Conservation (phyloP, 2,329 filamentous ascomycete genomes). For the Microcyclosporella mali region DNA sequence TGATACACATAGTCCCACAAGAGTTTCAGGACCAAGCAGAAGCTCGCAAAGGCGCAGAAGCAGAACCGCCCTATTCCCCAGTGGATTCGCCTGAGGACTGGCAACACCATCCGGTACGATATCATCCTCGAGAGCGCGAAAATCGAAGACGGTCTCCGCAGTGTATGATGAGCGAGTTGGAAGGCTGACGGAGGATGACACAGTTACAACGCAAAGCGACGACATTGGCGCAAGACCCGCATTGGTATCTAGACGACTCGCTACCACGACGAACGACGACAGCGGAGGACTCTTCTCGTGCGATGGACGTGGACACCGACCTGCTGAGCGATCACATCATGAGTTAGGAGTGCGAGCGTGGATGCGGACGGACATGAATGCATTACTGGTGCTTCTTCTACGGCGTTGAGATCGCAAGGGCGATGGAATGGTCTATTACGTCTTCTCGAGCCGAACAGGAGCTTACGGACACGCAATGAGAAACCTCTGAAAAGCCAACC, state of each 20-base stretch:
- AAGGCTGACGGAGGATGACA: conserved; percentile 1
- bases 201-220: conserved; percentile 99
- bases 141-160: background rate
- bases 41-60: conserved; percentile 99
- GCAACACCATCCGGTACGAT: conserved; percentile 98
- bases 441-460: conserved; percentile 13
- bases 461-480: conserved; percentile 21
- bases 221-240: conserved; percentile 99
- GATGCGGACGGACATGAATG: conserved; percentile 1
- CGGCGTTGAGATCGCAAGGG: conserved; percentile 14
- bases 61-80: conserved; percentile 99
- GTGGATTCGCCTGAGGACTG: conserved; percentile 98
- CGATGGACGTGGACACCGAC: conserved; percentile 8
- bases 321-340: too few species aligned
- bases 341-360: too few species aligned
- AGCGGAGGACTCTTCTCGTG: conserved; percentile 4
- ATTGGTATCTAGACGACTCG: conserved; percentile 85
- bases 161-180: too few species aligned
- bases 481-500: conserved; percentile 16
- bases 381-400: conserved; percentile 6
- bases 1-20: conserved; percentile 75
- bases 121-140: background rate
- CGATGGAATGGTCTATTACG: conserved; percentile 14
- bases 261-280: conserved; percentile 21
- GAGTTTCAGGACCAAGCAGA: conserved; percentile 99